phyloP scores from a whole-genome alignment of 2,329 filamentous ascomycete genomes.

The Penicillium sumatraense region DNA sequence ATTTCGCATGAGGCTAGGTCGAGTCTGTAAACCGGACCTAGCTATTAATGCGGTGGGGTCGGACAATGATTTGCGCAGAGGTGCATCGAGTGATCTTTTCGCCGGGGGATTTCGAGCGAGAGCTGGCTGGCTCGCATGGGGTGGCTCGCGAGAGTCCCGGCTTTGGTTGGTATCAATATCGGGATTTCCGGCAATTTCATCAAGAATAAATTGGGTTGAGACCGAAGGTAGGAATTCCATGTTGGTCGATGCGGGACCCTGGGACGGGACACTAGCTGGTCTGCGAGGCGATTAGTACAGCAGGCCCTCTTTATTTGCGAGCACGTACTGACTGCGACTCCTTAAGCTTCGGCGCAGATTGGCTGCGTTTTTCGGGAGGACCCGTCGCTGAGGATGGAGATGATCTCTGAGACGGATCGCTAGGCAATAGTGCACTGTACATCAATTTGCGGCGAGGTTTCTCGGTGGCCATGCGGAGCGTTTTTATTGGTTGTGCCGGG shows the following conservation, averaged over 20 bases:
- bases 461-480: conserved; percentile 36
- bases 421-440: conserved; percentile 44
- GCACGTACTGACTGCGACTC: conserved; percentile 37
- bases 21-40: conserved; percentile 14
- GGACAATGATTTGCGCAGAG: conserved; percentile 39
- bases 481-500: conserved; percentile 24
- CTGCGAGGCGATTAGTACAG: conserved; percentile 18
- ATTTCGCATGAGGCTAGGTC: conserved; percentile 22
- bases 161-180: not conserved
- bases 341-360: conserved; percentile 5
- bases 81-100: conserved; percentile 16
- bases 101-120: conserved; percentile 2
- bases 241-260: conserved; percentile 14
- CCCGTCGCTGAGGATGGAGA: conserved; percentile 9
- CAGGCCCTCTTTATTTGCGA: not conserved
- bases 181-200: conserved; percentile 26
- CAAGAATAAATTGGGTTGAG: conserved; percentile 34
- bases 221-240: conserved; percentile 33
- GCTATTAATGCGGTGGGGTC: conserved; percentile 37
- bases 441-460: conserved; percentile 51
- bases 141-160: not conserved
- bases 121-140: not conserved
- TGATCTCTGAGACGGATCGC: conserved; percentile 18
- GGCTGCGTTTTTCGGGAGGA: conserved; percentile 6
- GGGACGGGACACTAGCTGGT: not conserved